Evolutionary conservation across 2,329 filamentous ascomycete species (phyloP).

Genomic region (Ceratocystis papillata): DNA sequence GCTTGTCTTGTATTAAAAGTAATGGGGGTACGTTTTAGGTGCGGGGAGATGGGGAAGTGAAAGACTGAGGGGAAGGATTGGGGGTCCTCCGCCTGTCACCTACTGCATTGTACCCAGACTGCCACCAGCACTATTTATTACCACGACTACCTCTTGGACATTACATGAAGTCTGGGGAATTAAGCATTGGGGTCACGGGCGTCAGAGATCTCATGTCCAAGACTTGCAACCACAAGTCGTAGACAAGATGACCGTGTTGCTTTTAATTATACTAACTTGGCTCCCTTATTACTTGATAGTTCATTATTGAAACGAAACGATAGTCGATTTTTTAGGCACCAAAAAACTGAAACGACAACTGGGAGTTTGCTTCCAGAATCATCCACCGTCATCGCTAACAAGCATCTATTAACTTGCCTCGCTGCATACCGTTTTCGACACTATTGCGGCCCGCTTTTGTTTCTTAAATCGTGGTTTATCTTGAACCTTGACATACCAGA

Average conservation of each 20-base stretch:
- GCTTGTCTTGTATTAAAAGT: too few relatives aligned
- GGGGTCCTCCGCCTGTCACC: background rate
- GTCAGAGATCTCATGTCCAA: background rate
- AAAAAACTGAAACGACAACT: conserved; percentile 1
- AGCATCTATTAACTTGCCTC: background rate
- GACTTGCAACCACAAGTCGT: background rate
- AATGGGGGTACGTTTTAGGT: too few relatives aligned
- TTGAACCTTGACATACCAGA: background rate
- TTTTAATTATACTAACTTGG: background rate
- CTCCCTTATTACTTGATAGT: background rate
- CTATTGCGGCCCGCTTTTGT: background rate
- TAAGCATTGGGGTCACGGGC: background rate
- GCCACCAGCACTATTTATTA: background rate
- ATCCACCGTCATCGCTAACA: background rate
- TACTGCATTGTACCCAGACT: conserved; percentile 1
- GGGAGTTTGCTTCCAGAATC: background rate
- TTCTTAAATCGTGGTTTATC: background rate
- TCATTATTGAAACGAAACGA: background rate
- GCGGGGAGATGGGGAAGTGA: too few relatives aligned
- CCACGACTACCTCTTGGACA: background rate
- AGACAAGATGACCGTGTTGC: background rate
- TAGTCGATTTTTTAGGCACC: background rate
- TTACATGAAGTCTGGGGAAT: conserved; percentile 5
- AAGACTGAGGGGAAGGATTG: background rate
- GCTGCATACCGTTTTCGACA: background rate